A percentile compares a stretch with the other conserved stretches of the same genome.
phyloP scores from a whole-genome alignment of 2,329 filamentous ascomycete genomes.

The Diaporthe destruens region DNA sequence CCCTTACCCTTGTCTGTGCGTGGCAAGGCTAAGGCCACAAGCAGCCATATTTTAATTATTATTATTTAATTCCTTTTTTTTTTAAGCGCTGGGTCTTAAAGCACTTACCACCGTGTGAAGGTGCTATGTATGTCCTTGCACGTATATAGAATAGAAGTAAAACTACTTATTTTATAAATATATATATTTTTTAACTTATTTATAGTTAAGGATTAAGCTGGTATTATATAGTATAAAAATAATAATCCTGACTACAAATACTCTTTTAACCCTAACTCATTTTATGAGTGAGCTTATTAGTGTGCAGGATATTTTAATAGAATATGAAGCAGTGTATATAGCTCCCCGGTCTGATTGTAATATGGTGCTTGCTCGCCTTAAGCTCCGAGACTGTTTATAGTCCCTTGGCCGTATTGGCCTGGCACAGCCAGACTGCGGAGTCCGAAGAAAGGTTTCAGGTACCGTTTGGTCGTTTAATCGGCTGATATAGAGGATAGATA shows the following conservation, averaged over 20 bases:
- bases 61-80: too few species aligned
- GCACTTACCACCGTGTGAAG: too few species aligned
- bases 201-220: constrained; percentile 78
- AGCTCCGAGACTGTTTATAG: constrained; percentile 58
- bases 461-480: neutral
- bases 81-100: too few species aligned
- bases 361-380: constrained; percentile 3
- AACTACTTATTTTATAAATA: too few species aligned
- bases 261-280: constrained; percentile 16
- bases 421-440: constrained; percentile 49
- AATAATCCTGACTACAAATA: neutral
- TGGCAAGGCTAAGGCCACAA: too few species aligned
- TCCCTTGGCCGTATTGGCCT: constrained; percentile 67
- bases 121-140: too few species aligned
- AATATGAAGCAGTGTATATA: constrained; percentile 46
- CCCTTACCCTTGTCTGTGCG: too few species aligned
- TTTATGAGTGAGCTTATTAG: constrained; percentile 10
- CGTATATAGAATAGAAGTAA: too few species aligned
- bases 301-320: constrained; percentile 14
- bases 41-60: too few species aligned
- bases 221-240: too few species aligned
- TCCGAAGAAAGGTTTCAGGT: constrained; percentile 1
- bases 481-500: neutral
- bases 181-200: too few species aligned
- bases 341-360: constrained; percentile 5